Conservation (phyloP, 148 eudicot species). For the Rhododendron ovatum region DNA sequence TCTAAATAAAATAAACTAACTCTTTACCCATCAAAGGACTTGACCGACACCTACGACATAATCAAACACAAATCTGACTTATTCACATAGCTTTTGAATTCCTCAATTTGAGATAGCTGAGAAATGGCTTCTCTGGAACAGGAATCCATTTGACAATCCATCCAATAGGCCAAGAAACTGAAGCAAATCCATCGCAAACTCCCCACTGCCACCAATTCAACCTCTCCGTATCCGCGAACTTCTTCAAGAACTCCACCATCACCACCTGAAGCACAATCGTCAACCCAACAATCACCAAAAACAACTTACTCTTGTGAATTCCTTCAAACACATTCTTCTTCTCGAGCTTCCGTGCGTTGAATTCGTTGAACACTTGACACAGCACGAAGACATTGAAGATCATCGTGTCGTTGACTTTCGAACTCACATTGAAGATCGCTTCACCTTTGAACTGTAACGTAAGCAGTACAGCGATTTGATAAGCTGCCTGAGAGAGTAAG, state of each 20-base stretch:
- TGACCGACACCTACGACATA: no score
- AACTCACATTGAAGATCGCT: constrained; percentile 6
- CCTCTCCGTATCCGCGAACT: constrained; percentile 19
- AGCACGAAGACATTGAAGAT: constrained; percentile 21
- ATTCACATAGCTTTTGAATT: not conserved
- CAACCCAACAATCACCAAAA: constrained; percentile 12
- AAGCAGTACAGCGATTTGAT: constrained; percentile 14
- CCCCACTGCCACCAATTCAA: constrained; percentile 23
- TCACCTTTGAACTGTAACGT: constrained; percentile 16
- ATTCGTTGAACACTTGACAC: constrained; percentile 16
- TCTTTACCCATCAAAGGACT: not conserved
- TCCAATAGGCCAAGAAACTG: constrained; percentile 20
- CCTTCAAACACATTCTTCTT: constrained; percentile 23
- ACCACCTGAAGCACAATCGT: constrained; percentile 19
- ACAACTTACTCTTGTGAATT: constrained; percentile 11
- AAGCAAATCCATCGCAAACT: constrained; percentile 15
- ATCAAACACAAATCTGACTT: not conserved
- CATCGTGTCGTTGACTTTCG: constrained; percentile 11
- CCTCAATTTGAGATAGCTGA: not conserved
- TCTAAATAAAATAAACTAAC: not conserved
- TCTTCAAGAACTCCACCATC: constrained; percentile 27
- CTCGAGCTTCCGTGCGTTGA: constrained; percentile 21
- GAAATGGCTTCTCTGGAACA: constrained; percentile 18
- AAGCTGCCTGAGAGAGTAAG: constrained; percentile 12
- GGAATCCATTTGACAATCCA: constrained; percentile 21